Evolutionary conservation across 345 rosid species (phyloP).

Genomic region (Pistacia vera): DNA sequence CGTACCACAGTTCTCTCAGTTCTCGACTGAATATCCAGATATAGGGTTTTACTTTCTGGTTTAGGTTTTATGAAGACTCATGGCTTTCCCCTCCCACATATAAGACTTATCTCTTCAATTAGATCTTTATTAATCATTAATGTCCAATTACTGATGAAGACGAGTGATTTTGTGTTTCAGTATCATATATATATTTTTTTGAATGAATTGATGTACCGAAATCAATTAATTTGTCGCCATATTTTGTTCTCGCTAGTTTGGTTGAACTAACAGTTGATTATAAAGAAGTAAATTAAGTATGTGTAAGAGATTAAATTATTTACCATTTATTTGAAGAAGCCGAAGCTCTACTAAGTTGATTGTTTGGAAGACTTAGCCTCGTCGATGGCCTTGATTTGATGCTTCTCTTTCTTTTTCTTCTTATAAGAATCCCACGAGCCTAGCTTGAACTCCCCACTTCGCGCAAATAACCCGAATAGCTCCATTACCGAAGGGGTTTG

Average conservation of each 20-base stretch:
- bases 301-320: neutral
- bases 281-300: neutral
- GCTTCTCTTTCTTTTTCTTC: conserved; percentile 80
- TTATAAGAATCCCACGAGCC: conserved; percentile 79
- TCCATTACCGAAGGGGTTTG: conserved; percentile 79
- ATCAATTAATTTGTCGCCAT: neutral
- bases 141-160: conserved; percentile 2
- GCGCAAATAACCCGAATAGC: conserved; percentile 67
- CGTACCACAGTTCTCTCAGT: neutral
- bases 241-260: neutral
- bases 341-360: conserved; percentile 16
- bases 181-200: neutral
- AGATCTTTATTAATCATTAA: neutral
- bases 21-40: neutral
- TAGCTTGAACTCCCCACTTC: conserved; percentile 83
- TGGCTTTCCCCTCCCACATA: neutral
- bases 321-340: conserved; percentile 40
- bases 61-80: conserved; percentile 31
- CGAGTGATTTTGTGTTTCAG: neutral
- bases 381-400: conserved; percentile 37
- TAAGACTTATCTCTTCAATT: neutral
- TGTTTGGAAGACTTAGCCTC: conserved; percentile 38
- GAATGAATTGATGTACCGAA: neutral
- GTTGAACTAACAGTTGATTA: neutral
- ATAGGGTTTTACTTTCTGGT: conserved; percentile 43